Base-by-base conservation (phyloP, 176 grass and related monocot genomes). In the Aegilops sharonensis region DNA sequence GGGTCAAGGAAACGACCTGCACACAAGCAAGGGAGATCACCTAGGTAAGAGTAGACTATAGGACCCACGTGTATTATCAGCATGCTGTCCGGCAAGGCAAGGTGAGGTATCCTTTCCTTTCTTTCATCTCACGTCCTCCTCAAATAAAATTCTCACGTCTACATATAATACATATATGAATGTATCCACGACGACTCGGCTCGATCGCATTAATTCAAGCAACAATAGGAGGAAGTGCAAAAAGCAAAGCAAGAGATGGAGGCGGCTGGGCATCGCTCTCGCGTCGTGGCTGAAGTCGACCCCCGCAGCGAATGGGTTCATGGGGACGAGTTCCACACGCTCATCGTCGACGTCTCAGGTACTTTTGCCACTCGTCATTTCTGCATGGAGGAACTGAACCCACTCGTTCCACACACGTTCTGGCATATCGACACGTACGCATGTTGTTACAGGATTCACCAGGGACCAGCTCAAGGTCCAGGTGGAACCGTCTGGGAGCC, bases 401-500 rank as follows among this genome's bases (percentile, higher is more conserved):
- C 68, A 1, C 4, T 24, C 69, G 36, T 43, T 17, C 32, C 32
- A 69, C 21, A 18, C 50, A 54, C 14, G 50, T 48, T 14, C 45
- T 36, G 6, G 35, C 35, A 36, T 36, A 36, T 36, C 35, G 35
- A 36, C 35, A 36, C 35, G 13, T 12, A 48, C 35, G 13, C 45
- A 48, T 48, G 45, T 12, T 31, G 0, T 11, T 77, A 83, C 70
- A 97, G 92, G 88, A 64, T 97, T 94, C 87, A 76, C 61, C 81
- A 95, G 88, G 85, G 91, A 95, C 25, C 79, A 95, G 20, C 66
- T 97, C 76, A 97, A 91, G 75, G 87, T 92, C n/a, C 75, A 82
- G 78, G 85, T 93, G 63, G 86, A 91, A 57, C 66, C 24, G 29
- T 69, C 65, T 25, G 84, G 79, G 21, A 68, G 67, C 65, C 77